A percentile compares a stretch with the other conserved stretches of the same genome.
These are phyloP conservation scores for Echites panduratus DNA, from an alignment of 257 asterid species.

Conservation along the genomic window DNA sequence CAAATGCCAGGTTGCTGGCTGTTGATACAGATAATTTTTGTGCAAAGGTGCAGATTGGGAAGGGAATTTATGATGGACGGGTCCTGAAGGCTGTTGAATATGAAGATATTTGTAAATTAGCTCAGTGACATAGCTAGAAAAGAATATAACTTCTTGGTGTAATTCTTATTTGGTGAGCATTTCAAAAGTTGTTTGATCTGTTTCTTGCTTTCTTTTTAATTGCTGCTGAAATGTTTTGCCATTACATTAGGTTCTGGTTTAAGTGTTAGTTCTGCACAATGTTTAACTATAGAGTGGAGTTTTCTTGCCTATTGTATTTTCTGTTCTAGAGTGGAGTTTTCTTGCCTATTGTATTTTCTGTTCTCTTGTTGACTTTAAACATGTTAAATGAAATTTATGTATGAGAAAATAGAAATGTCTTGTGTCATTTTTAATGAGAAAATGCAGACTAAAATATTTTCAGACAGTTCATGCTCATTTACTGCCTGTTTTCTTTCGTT, in stretches of 20 bases:
- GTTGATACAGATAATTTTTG: conserved; percentile 57
- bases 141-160: neutral
- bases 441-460: too few relatives aligned
- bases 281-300: neutral
- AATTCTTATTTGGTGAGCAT: neutral
- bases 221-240: neutral
- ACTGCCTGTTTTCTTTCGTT: neutral
- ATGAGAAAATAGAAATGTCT: neutral
- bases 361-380: neutral
- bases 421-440: neutral
- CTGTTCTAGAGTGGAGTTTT: neutral
- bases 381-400: neutral
- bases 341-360: neutral
- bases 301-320: neutral
- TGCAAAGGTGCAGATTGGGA: conserved; percentile 84
- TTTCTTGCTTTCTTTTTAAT: neutral
- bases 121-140: conserved; percentile 19
- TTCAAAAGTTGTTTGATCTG: neutral
- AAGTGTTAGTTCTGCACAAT: neutral
- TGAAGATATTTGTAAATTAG: conserved; percentile 82
- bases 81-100: conserved; percentile 78
- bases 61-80: conserved; percentile 85
- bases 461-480: too few relatives aligned
- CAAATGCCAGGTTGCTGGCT: conserved; percentile 57
- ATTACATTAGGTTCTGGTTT: neutral